A percentile compares a stretch with the other conserved stretches of the same genome.
Conservation (phyloP, 1,139 yeast species). For the Candida albicans region DNA sequence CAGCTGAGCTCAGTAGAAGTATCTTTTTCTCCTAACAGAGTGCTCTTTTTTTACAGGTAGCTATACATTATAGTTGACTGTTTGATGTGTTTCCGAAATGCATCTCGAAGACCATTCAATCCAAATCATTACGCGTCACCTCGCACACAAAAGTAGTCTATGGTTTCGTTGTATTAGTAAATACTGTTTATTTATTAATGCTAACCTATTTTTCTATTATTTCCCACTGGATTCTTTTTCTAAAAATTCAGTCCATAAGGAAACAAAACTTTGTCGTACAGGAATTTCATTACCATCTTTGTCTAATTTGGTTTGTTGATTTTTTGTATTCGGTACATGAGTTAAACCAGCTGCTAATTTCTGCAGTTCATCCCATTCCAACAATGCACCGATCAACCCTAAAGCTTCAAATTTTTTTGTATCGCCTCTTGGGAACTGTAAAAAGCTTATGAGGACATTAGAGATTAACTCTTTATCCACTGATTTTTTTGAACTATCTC, state of each 20-base stretch:
- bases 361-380: slow-evolving; percentile 87
- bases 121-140: too few relatives aligned
- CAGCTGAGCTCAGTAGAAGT: too few relatives aligned
- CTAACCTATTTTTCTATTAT: slow-evolving; percentile 11
- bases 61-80: too few relatives aligned
- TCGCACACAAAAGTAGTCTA: too few relatives aligned
- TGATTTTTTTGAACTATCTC: slow-evolving; percentile 60
- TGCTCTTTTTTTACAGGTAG: too few relatives aligned
- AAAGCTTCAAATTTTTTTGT: slow-evolving; percentile 91
- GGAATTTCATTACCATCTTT: slow-evolving; percentile 20
- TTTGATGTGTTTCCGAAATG: too few relatives aligned
- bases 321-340: slow-evolving; percentile 34
- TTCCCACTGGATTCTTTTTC: slow-evolving; percentile 65
- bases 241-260: slow-evolving; percentile 85
- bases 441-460: slow-evolving; percentile 79
- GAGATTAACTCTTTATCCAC: slow-evolving; percentile 89
- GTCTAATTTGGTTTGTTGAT: slow-evolving; percentile 10
- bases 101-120: too few relatives aligned
- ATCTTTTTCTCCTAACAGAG: too few relatives aligned
- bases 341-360: slow-evolving; percentile 80
- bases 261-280: slow-evolving; percentile 70
- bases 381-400: slow-evolving; percentile 74
- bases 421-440: slow-evolving; percentile 89
- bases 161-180: neutral
- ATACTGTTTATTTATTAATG: neutral